phyloP scores from a whole-genome alignment of 495 filamentous ascomycete genomes.

The Hyaloscypha variabilis region DNA sequence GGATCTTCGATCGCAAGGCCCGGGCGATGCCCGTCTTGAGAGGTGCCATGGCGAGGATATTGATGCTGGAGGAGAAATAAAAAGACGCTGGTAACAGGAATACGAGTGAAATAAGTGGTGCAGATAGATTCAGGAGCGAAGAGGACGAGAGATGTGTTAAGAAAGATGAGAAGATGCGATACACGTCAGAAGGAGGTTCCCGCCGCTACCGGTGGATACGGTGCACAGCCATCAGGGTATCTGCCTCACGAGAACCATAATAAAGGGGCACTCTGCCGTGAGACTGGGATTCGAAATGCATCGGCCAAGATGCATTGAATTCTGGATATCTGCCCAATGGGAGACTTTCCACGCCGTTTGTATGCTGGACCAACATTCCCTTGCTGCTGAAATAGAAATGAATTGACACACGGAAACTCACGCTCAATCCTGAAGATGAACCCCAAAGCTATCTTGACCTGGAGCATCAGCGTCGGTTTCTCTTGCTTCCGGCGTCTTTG shows the following conservation, averaged over 20 bases:
- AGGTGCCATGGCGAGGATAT: neutral
- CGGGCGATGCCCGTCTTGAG: slow-evolving; percentile 14
- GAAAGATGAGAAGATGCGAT: slow-evolving; percentile 7
- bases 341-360: neutral
- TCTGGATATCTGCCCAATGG: neutral
- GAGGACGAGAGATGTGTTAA: neutral
- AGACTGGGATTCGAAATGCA: neutral
- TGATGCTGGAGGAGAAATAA: neutral
- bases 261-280: neutral
- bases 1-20: neutral
- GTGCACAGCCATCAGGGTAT: neutral
- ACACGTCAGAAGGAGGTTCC: neutral
- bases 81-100: neutral
- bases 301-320: neutral
- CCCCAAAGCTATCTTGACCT: too few species aligned
- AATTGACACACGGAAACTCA: neutral
- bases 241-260: neutral
- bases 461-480: too few species aligned
- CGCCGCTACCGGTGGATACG: neutral
- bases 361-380: neutral
- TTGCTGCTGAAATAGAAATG: neutral
- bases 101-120: neutral
- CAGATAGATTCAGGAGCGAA: neutral
- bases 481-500: too few species aligned
- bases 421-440: too few species aligned